phyloP scores from a whole-genome alignment of 2,329 filamentous ascomycete species.

The Stachybotrys echinatus region DNA sequence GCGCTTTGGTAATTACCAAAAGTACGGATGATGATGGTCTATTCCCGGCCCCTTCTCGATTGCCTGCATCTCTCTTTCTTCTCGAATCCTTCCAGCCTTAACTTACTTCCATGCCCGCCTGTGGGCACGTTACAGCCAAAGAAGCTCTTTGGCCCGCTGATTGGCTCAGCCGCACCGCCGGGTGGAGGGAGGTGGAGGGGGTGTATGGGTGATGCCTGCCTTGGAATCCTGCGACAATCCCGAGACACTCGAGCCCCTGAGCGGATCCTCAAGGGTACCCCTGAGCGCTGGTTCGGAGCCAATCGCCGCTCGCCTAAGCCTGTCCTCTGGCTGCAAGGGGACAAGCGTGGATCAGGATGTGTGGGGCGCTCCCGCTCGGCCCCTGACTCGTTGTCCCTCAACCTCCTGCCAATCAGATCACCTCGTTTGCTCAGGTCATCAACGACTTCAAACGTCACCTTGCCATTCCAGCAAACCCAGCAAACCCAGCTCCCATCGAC shows the following conservation, averaged over 20 bases:
- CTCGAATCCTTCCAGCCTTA: not conserved
- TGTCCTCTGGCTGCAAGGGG: conserved; percentile 9
- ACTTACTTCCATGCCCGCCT: not conserved
- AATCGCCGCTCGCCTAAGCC: conserved; percentile 2
- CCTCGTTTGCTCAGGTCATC: conserved; percentile 10
- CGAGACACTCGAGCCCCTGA: conserved; percentile 26
- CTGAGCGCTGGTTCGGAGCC: not conserved
- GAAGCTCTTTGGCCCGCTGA: not conserved
- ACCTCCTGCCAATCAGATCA: conserved; percentile 15
- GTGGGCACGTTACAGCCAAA: not conserved
- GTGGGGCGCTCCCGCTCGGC: conserved; percentile 14
- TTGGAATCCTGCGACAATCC: conserved; percentile 34
- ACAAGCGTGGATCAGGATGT: conserved; percentile 10
- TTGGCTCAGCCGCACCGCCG: not conserved
- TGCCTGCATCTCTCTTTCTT: not conserved
- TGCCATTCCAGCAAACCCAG: conserved; percentile 8
- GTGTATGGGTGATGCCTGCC: conserved; percentile 5
- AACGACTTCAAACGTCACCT: conserved; percentile 18
- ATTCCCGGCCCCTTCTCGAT: not conserved
- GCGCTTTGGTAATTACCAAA: not conserved
- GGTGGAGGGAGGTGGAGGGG: conserved; percentile 7
- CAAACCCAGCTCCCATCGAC: conserved; percentile 7
- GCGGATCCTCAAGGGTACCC: not conserved
- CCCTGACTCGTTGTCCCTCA: conserved; percentile 6
- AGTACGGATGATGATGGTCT: not conserved